Conservation (phyloP, 2,329 filamentous ascomycete species). For the Cladophialophora yegresii region DNA sequence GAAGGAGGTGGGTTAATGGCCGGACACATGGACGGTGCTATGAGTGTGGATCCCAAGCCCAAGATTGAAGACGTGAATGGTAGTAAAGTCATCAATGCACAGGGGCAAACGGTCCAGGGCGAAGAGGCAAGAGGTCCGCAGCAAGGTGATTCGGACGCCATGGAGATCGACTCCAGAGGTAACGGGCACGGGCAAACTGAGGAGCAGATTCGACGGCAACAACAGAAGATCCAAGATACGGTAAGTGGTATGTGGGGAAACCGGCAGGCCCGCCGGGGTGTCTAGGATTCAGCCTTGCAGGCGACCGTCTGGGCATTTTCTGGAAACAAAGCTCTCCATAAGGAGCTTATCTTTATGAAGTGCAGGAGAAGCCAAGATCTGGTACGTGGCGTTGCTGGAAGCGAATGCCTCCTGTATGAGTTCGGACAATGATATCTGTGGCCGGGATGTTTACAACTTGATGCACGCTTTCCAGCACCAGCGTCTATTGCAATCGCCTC, state of each 20-base stretch:
- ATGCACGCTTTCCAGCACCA: neutral
- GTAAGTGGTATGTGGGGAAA: slow-evolving; percentile 59
- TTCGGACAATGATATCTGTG: neutral
- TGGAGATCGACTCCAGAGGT: slow-evolving; percentile 61
- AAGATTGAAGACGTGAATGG: slow-evolving; percentile 50
- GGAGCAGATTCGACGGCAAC: slow-evolving; percentile 62
- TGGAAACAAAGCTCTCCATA: neutral
- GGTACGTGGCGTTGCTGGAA: neutral
- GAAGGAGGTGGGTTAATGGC: slow-evolving; percentile 58
- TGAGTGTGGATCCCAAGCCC: slow-evolving; percentile 59
- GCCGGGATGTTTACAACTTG: neutral
- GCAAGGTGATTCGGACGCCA: slow-evolving; percentile 41
- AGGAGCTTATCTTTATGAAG: neutral
- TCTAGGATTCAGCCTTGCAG: neutral
- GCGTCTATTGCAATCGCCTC: neutral
- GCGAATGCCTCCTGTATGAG: neutral
- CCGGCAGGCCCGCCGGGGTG: slow-evolving; percentile 12
- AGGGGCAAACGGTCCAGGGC: slow-evolving; percentile 35
- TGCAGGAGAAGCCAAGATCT: neutral
- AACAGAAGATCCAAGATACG: slow-evolving; percentile 61
- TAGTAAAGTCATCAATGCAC: slow-evolving; percentile 46
- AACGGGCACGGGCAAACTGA: slow-evolving; percentile 64
- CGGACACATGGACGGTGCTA: slow-evolving; percentile 63
- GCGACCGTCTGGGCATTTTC: neutral
- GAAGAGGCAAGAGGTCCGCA: slow-evolving; percentile 39